Evolutionary conservation across 1,139 yeast species (phyloP).

Genomic region (Geotrichum phurueaensis): DNA sequence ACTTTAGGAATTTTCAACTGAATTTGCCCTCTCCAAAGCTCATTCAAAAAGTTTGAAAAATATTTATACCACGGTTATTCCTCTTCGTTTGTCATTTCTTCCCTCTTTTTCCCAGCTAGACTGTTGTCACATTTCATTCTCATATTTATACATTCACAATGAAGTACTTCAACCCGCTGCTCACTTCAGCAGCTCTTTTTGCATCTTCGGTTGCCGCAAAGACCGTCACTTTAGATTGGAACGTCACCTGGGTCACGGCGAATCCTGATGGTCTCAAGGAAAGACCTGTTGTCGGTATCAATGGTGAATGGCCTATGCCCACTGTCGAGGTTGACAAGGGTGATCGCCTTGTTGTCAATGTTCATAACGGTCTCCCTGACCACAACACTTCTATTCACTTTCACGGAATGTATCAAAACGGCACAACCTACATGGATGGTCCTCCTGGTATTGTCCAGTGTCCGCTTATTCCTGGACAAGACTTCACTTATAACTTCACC

Average conservation of each 20-base stretch:
- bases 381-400: constrained; percentile 75
- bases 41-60: background rate
- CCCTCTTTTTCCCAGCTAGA: background rate
- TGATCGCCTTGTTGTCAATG: constrained; percentile 64
- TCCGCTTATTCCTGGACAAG: constrained; percentile 71
- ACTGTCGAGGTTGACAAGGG: constrained; percentile 62
- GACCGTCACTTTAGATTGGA: constrained; percentile 65
- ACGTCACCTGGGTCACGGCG: constrained; percentile 62
- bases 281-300: constrained; percentile 70
- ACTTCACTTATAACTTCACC: constrained; percentile 71
- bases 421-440: constrained; percentile 74
- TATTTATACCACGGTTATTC: background rate
- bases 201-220: constrained; percentile 40
- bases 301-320: constrained; percentile 84
- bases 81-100: background rate
- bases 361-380: constrained; percentile 59
- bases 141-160: background rate
- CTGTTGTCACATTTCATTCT: background rate
- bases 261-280: constrained; percentile 72
- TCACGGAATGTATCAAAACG: constrained; percentile 86
- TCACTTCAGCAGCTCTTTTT: constrained; percentile 1
- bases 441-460: constrained; percentile 83
- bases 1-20: background rate
- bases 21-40: background rate
- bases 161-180: constrained; percentile 9